Conservation (phyloP, 2,329 filamentous ascomycete genomes). For the Alternaria novae-zelandiae region DNA sequence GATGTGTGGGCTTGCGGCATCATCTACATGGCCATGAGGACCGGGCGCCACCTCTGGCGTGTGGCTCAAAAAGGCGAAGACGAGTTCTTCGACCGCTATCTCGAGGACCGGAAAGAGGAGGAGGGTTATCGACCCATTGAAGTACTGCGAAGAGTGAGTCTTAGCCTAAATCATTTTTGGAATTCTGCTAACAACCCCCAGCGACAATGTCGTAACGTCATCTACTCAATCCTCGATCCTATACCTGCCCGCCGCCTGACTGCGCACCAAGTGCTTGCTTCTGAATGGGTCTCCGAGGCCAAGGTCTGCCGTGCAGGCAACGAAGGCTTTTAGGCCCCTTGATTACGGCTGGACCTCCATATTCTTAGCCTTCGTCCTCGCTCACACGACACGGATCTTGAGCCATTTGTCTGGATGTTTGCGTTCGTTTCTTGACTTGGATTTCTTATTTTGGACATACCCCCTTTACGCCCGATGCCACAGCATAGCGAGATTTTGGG, state of each 20-base stretch:
- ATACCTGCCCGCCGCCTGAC: constrained; percentile 92
- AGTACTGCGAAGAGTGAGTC: constrained; percentile 86
- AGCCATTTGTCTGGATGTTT: constrained; percentile 26
- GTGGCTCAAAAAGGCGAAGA: constrained; percentile 97
- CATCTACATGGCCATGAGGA: constrained; percentile 99
- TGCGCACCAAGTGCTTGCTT: constrained; percentile 94
- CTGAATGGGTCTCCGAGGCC: constrained; percentile 98
- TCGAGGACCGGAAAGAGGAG: constrained; percentile 90
- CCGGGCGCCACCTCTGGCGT: constrained; percentile 92
- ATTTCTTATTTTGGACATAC: constrained; percentile 41
- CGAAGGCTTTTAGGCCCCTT: constrained; percentile 75
- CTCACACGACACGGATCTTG: constrained; percentile 23
- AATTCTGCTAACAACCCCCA: constrained; percentile 49
- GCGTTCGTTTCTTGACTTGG: constrained; percentile 29
- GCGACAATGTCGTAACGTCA: constrained; percentile 97
- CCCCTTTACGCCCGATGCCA: constrained; percentile 43
- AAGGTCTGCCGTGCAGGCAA: constrained; percentile 96
- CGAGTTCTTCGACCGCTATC: constrained; percentile 93
- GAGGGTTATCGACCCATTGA: constrained; percentile 97
- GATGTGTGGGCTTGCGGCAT: constrained; percentile 98
- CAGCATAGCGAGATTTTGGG: constrained; percentile 44
- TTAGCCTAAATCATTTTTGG: neutral
- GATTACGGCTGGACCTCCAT: constrained; percentile 9
- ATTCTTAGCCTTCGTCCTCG: constrained; percentile 12
- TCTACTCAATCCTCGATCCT: constrained; percentile 97